Evolutionary conservation across 2,329 filamentous ascomycete species (phyloP), one percentile per base, ranked within the genome.

Genomic region (Parasarocladium wereldwijsianum): DNA sequence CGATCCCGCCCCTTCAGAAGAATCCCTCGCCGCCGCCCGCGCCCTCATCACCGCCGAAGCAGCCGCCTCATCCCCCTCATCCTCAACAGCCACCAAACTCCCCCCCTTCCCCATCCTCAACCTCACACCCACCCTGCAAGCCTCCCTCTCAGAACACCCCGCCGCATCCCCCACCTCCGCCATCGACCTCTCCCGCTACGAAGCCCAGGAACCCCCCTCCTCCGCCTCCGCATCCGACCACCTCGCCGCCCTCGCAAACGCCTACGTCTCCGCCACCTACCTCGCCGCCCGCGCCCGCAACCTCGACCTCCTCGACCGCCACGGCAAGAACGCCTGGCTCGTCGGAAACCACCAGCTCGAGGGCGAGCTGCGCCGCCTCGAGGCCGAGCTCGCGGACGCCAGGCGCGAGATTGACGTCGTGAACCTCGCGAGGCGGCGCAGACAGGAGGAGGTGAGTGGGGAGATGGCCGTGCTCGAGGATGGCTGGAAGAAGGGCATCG

Each of bases 301-400:
- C 52, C 69, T 93, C 12, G 58, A 63, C 2, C 64, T 93, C n/a
- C 68, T 93, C 13, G 81, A 90, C 43, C 65, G 65, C 29, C 76
- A 76, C 52, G 90, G 87, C 40, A 83, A 83, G 56, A 93, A 93
- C 51, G 78, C 83, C 8, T 96, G 90, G 87, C 63, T 98, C 32
- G 67, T 93, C 7, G 72, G 72, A 5, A 98, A 98, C 52, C 71
- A 76, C 42, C 73, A 81, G 40, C 53, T 85, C 13, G 87, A 94
- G 55, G 70, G 71, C 24, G 67, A 83, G 24, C 41, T 56, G 14
- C 64, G 66, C 29, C 52, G 52, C 9, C 46, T 92, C 16, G 87
- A 96, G 62, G 62, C 62, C 25, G 84, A 93, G 43, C 61, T 96
- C 29, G 75, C 72, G 10, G 64, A 61, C 22, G 58, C 68, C 13